Conservation (phyloP, 306 rosid species). For the Hippophae tibetana region DNA sequence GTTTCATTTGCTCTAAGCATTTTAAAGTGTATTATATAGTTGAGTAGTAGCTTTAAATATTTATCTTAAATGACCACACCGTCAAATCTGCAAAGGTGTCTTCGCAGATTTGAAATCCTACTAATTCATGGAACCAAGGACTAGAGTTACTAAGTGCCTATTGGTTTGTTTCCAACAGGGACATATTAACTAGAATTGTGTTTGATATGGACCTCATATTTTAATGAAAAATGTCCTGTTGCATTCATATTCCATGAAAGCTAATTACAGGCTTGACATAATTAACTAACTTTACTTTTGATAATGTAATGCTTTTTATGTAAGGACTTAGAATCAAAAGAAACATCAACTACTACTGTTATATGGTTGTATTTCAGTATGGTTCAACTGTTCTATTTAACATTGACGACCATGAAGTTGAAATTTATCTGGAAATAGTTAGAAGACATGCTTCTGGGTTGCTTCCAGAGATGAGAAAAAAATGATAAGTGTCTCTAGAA, state of each 20-base stretch:
- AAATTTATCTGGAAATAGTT: constrained; percentile 52
- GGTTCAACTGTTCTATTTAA: constrained; percentile 93
- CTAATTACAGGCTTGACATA: neutral
- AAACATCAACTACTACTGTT: constrained; percentile 38
- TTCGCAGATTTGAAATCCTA: no score
- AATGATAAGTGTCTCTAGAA: constrained; percentile 51
- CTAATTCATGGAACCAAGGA: no score
- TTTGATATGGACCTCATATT: no score
- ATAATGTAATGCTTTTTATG: constrained; percentile 13
- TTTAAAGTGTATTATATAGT: no score
- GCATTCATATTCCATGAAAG: neutral
- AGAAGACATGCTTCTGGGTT: constrained; percentile 79
- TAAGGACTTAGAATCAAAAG: constrained; percentile 43
- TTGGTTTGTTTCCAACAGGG: no score
- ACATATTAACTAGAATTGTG: no score
- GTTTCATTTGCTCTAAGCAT: no score
- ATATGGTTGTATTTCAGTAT: constrained; percentile 82
- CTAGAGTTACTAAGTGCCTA: no score
- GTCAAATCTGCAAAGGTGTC: no score
- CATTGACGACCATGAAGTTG: constrained; percentile 80
- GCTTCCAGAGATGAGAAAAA: constrained; percentile 76
- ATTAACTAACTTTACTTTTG: constrained; percentile 11
- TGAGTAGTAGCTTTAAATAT: no score
- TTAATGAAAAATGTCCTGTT: no score
- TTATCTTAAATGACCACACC: no score